Base-by-base conservation (phyloP, 2,329 filamentous ascomycete species). In the Xylaria digitata region DNA sequence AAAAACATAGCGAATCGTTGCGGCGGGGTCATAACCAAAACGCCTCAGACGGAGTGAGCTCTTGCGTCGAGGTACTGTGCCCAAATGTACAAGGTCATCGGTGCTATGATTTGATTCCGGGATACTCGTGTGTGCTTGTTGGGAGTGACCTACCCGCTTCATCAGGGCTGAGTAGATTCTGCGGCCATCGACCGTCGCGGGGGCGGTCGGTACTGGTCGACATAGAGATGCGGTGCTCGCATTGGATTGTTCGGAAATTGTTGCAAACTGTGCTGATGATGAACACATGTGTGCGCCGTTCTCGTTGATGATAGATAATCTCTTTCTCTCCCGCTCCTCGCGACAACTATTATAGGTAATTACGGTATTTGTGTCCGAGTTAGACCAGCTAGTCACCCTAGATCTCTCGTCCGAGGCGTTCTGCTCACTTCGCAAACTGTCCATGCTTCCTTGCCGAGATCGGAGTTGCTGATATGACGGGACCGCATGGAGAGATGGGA, bases 341-440 rank as follows among this genome's bases (percentile, higher is more conserved):
- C 65, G 78, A 50, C 61, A 75, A 63, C 69, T 79, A 58, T 66
- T 82, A 65, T 80, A 83, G 65, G 76, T 87, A 6, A 83, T 78
- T 2, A 86, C 84, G 2, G 86, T 88, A 63, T 84, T 84, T 1
- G 83, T 82, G 1, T 86, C 87, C 0, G 90, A 91, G 67, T 88
- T 87, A 4, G 86, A 86, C 91, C 91, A 93, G 76, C 90, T 93
- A 1, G 90, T 92, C 57, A 92, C 87, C 23, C 90, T 81, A n/a
- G 89, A 91, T 70, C 81, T 86, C 21, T 87, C 84, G 45, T 86
- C 84, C 15, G 78, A 80, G 0, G 72, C 73, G 57, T 78, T 78
- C 46, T 76, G 77, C 6, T 81, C 80, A 60, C 79, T 83, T 23
- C 70, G 71, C 2, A 85, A 70, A 66, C 83, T 88, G 66, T 85